Base-by-base conservation (phyloP, 1,284 basidiomycete genomes). In the Mycena sp. region DNA sequence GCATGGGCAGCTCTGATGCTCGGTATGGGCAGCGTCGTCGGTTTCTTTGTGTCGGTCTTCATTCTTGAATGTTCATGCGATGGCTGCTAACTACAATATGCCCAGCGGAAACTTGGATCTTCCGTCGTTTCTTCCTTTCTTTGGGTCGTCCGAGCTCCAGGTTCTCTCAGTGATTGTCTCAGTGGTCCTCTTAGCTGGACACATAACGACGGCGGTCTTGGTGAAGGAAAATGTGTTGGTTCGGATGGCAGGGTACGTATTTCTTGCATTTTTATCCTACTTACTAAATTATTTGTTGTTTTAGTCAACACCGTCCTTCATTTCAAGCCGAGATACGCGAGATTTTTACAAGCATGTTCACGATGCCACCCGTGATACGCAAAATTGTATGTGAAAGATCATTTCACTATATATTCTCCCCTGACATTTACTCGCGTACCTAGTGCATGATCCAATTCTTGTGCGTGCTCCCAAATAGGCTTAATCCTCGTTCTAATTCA, bases 1-100 rank as follows among this genome's bases (percentile, higher is more conserved):
- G 97, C 96, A 0, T 99, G 97, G 96, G 96, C 94, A 1, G 94
- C 94, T 0, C 83, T 93, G 23, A 95, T 98, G 91, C 81, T 91
- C 52, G 92, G 92, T 1, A 72, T 94, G 37, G 95, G 94, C 9
- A 89, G 90, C 63, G 89, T 96, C 1, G 80, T 89, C 6, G 95
- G 94, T 0, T 96, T 95, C 76, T 95, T 93, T 72, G 83, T 93
- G 94, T 35, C 17, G 25, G 60, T 26, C 12, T 61, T 28, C 44
- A 35, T 46, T 30, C 23, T 30, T n/a, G 48, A 29, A 2, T 9
- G 30, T 19, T 60, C 58, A 41, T 41, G 7, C 32, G 14, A 35
- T 35, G n/a, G n/a, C 25, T n/a, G n/a, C 30, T 49, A n/a, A 17
- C 14, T 59, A 38, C 28, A 25, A 4, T 7, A 14, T 35, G 7